Conservation (phyloP, 176 grass and related monocot species). For the Panicum miliaceum region DNA sequence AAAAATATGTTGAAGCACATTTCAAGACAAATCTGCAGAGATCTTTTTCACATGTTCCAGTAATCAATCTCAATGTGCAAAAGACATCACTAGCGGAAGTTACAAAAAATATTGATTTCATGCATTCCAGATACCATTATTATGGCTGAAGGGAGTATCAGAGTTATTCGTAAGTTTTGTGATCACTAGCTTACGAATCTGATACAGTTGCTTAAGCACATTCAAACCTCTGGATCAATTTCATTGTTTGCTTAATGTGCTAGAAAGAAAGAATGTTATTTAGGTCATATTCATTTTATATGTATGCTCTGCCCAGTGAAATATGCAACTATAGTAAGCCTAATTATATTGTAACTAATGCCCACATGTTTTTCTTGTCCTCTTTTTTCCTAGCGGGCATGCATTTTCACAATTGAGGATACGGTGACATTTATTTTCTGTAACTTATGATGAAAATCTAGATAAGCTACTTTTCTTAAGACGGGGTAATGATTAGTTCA, state of each 20-base stretch:
- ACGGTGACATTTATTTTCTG: not conserved
- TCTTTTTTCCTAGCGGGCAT: not conserved
- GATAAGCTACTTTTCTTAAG: not conserved
- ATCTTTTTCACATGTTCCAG: not conserved
- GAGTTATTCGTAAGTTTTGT: not conserved
- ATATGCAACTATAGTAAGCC: not conserved
- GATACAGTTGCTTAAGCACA: not conserved
- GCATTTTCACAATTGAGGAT: not conserved
- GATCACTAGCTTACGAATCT: not conserved
- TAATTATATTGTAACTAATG: not conserved
- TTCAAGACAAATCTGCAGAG: not conserved
- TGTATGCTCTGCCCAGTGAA: not conserved
- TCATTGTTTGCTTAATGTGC: slow-evolving; percentile 6
- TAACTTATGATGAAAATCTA: not conserved
- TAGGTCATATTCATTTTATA: not conserved
- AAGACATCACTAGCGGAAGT: not conserved
- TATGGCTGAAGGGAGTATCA: not conserved
- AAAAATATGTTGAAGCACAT: not conserved
- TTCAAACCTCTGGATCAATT: not conserved
- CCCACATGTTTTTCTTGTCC: not conserved
- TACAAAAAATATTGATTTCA: not conserved
- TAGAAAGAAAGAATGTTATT: not conserved
- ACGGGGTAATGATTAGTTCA: not conserved
- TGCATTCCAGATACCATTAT: not conserved
- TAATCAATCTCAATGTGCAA: not conserved